phyloP scores from a whole-genome alignment of 192 early-diverging fungal species.

The Physocladia obscura region DNA sequence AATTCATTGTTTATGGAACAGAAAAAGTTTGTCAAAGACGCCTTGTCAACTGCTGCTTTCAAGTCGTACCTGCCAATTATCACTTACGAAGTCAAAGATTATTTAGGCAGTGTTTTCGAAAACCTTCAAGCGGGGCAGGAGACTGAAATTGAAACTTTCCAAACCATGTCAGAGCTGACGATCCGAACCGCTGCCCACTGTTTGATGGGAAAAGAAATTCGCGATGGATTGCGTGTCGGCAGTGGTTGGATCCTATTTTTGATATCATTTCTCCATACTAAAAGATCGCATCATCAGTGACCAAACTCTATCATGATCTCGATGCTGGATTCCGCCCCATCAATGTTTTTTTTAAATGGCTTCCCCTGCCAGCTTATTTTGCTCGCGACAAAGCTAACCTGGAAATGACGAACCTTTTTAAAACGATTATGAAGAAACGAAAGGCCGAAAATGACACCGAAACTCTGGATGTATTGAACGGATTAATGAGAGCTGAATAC shows the following conservation, averaged over 20 bases:
- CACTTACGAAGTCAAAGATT: constrained; percentile 74
- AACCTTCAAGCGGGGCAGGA: constrained; percentile 50
- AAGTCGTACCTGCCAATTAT: constrained; percentile 85
- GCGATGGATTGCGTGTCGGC: constrained; percentile 69
- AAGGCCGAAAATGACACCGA: constrained; percentile 44
- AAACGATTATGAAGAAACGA: constrained; percentile 77
- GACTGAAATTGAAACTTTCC: constrained; percentile 64
- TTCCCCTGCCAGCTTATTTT: constrained; percentile 86
- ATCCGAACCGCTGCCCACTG: constrained; percentile 93
- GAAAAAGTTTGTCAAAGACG: constrained; percentile 96
- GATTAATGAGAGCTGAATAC: constrained; percentile 82
- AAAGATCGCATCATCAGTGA: constrained; percentile 57
- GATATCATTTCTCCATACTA: neutral
- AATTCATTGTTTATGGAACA: constrained; percentile 96
- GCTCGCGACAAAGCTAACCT: constrained; percentile 80
- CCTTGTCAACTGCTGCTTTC: constrained; percentile 84
- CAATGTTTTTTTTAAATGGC: constrained; percentile 89
- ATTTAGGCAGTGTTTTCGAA: constrained; percentile 56
- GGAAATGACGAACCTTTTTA: constrained; percentile 79
- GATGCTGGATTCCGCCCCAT: constrained; percentile 92
- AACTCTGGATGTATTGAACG: constrained; percentile 71
- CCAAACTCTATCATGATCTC: constrained; percentile 90
- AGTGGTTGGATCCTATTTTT: constrained; percentile 15
- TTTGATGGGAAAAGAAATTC: constrained; percentile 92
- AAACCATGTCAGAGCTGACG: constrained; percentile 83